phyloP scores from a whole-genome alignment of 352 stramenopile species.

The Phytophthora cactorum region DNA sequence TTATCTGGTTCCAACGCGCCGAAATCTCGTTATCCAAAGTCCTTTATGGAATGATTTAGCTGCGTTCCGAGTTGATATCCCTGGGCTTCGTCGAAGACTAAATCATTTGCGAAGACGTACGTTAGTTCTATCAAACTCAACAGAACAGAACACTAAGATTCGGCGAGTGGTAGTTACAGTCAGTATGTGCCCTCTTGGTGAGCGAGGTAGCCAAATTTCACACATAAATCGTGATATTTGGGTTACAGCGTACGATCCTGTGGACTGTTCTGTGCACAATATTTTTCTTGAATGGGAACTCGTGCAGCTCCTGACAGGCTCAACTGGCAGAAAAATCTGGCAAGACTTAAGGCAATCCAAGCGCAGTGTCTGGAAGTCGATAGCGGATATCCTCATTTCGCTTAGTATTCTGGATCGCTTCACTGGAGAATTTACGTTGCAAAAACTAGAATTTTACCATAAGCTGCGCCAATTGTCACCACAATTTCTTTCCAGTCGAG shows the following conservation, averaged over 20 bases:
- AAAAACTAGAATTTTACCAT: conserved; percentile 78
- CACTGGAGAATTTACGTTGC: conserved; percentile 68
- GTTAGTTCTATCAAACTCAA: conserved; percentile 38
- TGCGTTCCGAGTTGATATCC: conserved; percentile 47
- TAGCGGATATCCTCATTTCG: conserved; percentile 58
- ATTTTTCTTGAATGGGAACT: conserved; percentile 80
- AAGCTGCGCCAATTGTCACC: conserved; percentile 53
- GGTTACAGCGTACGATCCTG: conserved; percentile 67
- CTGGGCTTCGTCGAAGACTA: conserved; percentile 45
- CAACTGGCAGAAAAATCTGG: conserved; percentile 18
- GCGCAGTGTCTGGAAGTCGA: conserved; percentile 20
- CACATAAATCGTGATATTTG: conserved; percentile 34
- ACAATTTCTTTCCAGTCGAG: conserved; percentile 61
- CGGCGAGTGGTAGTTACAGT: conserved; percentile 59
- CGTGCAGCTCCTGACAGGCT: conserved; percentile 54
- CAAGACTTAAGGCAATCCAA: conserved; percentile 24
- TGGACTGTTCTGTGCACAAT: conserved; percentile 39
- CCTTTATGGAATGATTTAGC: conserved; percentile 34
- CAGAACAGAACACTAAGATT: conserved; percentile 10
- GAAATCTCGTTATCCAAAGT: conserved; percentile 54
- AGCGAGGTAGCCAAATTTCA: neutral
- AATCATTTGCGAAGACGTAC: conserved; percentile 52
- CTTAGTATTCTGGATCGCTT: conserved; percentile 77
- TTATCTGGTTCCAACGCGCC: conserved; percentile 50
- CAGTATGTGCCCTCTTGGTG: conserved; percentile 38